phyloP scores from a whole-genome alignment of 306 rosid species.

The Cercis canadensis region DNA sequence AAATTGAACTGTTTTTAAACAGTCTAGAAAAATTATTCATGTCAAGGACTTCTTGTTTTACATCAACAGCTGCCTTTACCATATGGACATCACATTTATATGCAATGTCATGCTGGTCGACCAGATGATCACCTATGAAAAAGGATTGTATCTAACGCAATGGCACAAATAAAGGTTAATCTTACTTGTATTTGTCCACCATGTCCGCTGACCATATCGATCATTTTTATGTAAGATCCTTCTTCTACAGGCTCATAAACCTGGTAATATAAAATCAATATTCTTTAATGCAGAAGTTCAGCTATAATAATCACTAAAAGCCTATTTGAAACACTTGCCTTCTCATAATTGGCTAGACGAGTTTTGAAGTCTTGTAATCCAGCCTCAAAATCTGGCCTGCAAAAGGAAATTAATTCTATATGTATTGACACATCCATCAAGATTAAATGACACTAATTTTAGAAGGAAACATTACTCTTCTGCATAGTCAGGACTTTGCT shows the following conservation, averaged over 20 bases:
- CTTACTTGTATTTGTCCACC: conserved; percentile 99
- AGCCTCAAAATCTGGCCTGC: conserved; percentile 96
- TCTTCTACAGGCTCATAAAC: conserved; percentile 94
- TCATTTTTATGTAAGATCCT: conserved; percentile 99
- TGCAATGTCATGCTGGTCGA: too few species aligned
- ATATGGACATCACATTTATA: conserved; percentile 24
- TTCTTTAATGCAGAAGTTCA: conserved; percentile 28
- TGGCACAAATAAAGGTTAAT: conserved; percentile 29
- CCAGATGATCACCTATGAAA: conserved; percentile 3
- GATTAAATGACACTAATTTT: conserved; percentile 33
- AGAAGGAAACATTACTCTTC: conserved; percentile 79
- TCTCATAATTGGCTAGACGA: conserved; percentile 85
- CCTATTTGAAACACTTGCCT: conserved; percentile 48
- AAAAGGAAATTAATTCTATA: conserved; percentile 40
- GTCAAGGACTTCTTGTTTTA: conserved; percentile 8
- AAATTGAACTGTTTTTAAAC: conserved; percentile 5
- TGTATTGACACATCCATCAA: conserved; percentile 27
- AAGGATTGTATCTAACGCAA: conserved; percentile 13
- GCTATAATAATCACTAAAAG: conserved; percentile 35
- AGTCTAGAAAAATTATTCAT: neutral
- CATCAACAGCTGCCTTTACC: neutral
- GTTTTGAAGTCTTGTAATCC: conserved; percentile 87
- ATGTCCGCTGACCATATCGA: conserved; percentile 94
- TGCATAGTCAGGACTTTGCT: conserved; percentile 99
- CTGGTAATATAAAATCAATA: conserved; percentile 50